These are phyloP conservation scores for Solanum infundibuliforme DNA, from an alignment of 257 asterid genomes.

Conservation along the genomic window DNA sequence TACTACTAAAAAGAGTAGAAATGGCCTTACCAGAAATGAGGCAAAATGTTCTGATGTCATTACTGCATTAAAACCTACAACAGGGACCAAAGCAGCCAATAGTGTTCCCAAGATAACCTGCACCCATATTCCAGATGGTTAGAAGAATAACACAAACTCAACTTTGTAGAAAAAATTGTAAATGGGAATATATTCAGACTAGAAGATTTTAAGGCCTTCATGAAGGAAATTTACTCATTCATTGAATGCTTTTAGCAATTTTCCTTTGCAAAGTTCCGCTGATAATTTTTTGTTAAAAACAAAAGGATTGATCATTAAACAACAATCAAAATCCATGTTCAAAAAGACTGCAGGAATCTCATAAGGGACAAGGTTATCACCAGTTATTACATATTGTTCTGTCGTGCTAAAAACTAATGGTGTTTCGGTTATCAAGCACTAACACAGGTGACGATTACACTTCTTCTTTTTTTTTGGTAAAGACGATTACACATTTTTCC, in stretches of 20 bases:
- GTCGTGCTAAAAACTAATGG: neutral
- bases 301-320: neutral
- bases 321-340: neutral
- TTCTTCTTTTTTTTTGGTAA: neutral
- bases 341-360: neutral
- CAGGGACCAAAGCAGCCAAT: slow-evolving; percentile 91
- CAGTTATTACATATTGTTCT: neutral
- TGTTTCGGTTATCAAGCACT: neutral
- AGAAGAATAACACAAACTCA: neutral
- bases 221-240: neutral
- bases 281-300: neutral
- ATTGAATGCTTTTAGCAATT: neutral
- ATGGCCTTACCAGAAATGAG: slow-evolving; percentile 70
- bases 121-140: slow-evolving; percentile 2
- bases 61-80: slow-evolving; percentile 97
- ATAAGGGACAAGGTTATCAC: neutral
- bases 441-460: neutral
- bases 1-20: neutral
- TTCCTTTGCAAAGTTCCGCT: neutral
- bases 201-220: neutral
- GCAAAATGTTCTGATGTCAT: slow-evolving; percentile 99
- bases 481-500: neutral
- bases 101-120: slow-evolving; percentile 91
- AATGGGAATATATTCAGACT: neutral
- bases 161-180: neutral